Conservation (phyloP, 2,329 filamentous ascomycete genomes). For the Stemphylium vesicarium region DNA sequence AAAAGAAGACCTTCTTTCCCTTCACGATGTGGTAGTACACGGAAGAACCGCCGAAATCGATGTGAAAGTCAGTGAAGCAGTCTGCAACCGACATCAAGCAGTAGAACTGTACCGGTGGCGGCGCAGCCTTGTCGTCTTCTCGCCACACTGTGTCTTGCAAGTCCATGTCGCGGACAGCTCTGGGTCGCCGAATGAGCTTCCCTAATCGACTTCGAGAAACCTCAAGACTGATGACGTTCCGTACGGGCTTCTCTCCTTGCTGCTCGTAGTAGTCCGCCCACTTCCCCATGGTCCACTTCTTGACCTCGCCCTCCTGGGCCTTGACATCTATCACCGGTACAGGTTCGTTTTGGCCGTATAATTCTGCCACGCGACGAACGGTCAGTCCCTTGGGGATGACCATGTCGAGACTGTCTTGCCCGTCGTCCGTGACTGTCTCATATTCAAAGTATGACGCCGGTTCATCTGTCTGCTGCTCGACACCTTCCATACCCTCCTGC, state of each 20-base stretch:
- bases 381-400: constrained; percentile 69
- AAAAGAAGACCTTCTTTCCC: constrained; percentile 74
- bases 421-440: constrained; percentile 61
- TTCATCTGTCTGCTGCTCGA: constrained; percentile 23
- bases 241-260: constrained; percentile 65
- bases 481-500: constrained; percentile 21
- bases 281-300: constrained; percentile 68
- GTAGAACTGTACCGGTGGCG: constrained; percentile 71
- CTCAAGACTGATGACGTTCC: constrained; percentile 73
- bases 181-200: constrained; percentile 66
- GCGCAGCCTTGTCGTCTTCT: constrained; percentile 61
- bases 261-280: constrained; percentile 74
- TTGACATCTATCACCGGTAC: constrained; percentile 74
- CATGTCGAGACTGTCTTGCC: constrained; percentile 71
- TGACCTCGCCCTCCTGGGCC: constrained; percentile 69
- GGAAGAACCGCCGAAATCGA: constrained; percentile 74
- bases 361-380: constrained; percentile 66
- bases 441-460: constrained; percentile 52
- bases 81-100: constrained; percentile 74
- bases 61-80: constrained; percentile 75
- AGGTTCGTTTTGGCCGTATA: constrained; percentile 67
- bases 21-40: constrained; percentile 74
- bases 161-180: constrained; percentile 69
- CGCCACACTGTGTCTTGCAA: constrained; percentile 64
- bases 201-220: constrained; percentile 69